These are phyloP conservation scores for Cenococcum geophilum DNA, from an alignment of 495 filamentous ascomycete genomes.

Conservation along the genomic window DNA sequence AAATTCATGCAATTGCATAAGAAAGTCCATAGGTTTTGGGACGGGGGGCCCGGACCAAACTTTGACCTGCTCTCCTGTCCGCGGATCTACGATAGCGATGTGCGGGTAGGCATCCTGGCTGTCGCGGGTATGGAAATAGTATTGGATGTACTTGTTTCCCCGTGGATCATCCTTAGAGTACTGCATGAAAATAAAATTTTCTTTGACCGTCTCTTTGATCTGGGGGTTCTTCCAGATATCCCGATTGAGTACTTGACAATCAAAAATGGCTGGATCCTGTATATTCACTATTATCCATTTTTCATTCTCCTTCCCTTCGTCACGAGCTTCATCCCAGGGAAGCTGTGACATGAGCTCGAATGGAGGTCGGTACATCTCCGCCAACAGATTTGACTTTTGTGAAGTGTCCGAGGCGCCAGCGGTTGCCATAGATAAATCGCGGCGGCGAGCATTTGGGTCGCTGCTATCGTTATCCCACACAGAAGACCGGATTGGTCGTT, in stretches of 20 bases:
- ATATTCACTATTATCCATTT: conserved; percentile 96
- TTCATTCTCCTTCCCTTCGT: conserved; percentile 73
- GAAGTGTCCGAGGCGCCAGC: conserved; percentile 69
- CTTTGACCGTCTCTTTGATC: conserved; percentile 70
- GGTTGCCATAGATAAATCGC: conserved; percentile 56
- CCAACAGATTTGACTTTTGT: conserved; percentile 64
- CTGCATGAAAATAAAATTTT: conserved; percentile 94
- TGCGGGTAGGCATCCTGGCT: conserved; percentile 82
- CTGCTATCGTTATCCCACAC: conserved; percentile 64
- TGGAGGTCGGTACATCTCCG: conserved; percentile 86
- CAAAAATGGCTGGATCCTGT: conserved; percentile 84
- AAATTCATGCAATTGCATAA: conserved; percentile 89
- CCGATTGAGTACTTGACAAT: conserved; percentile 86
- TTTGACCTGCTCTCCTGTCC: conserved; percentile 96
- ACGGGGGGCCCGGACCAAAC: conserved; percentile 83
- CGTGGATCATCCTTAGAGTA: conserved; percentile 73
- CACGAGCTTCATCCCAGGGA: conserved; percentile 71
- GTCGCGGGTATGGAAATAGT: conserved; percentile 74
- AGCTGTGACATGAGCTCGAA: conserved; percentile 74
- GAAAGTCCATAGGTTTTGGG: conserved; percentile 69
- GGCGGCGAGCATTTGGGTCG: conserved; percentile 42
- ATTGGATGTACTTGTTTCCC: conserved; percentile 73
- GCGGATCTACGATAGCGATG: conserved; percentile 89
- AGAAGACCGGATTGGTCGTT: conserved; percentile 53
- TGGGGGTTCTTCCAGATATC: conserved; percentile 87